Base-by-base conservation (phyloP, 2,329 filamentous ascomycete genomes). In the Teratosphaeriaceae sp. region DNA sequence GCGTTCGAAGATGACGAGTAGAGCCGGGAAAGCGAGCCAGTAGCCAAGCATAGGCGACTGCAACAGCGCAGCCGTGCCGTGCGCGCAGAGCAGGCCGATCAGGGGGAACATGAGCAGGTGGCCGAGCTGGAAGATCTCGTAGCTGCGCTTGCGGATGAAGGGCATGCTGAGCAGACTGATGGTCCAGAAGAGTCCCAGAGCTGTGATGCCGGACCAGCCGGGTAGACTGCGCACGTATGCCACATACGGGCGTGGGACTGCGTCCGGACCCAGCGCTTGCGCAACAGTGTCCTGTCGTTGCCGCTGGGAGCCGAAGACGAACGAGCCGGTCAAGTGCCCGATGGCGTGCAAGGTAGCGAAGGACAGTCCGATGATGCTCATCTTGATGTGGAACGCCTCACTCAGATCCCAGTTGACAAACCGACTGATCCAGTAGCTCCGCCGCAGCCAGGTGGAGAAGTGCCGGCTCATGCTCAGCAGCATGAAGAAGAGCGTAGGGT, bases 21-120 rank as follows among this genome's bases (percentile, higher is more conserved):
- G 60, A 0, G 72, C 71, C 0, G 75, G 76, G 19, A 78, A 68
- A 1, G 73, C 73, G 1, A 79, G 66, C 57, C 73, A 76, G 53
- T 75, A 78, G 1, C 74, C 75, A 13, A 79, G 68, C 69, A 79
- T 77, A 1, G 75, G 73, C 57, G 62, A 70, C 48, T 78, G 75
- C 0, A 79, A 54, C 0, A 79, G 57, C 2, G 58, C 66, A 0
- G 66, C 63, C 0, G 73, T 73, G 0, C 76, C 76, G 49, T 80
- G 76, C 0, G 72, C 74, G 56, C 71, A 72, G 52, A 78, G 66
- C 0, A 79, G 60, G 0, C 70, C 75, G 21, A 79, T 71, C 16
- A 79, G 73, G 7, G 75, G 76, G 31, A 72, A 79, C 72, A 79
- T 78, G 27, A 79, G 67, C 5, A 79, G 47, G 48, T 79, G 76